Conservation (phyloP, 805 yeast species). For the Kodamaea kakaduensis region DNA sequence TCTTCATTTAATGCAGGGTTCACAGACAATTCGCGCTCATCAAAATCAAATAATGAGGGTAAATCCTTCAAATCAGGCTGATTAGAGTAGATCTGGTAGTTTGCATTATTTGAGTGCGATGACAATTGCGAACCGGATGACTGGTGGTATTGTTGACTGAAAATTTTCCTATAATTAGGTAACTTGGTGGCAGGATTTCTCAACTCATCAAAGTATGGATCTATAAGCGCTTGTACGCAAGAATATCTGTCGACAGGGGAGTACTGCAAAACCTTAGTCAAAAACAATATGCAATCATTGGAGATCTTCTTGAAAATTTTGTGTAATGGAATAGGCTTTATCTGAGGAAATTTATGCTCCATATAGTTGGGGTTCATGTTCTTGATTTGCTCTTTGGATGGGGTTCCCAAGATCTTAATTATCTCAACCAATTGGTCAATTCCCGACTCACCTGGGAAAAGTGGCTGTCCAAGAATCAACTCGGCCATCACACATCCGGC, state of each 20-base stretch:
- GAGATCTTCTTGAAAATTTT: slow-evolving; percentile 62
- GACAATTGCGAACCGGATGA: slow-evolving; percentile 16
- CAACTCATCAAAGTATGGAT: slow-evolving; percentile 54
- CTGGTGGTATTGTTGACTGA: slow-evolving; percentile 30
- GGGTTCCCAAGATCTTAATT: slow-evolving; percentile 93
- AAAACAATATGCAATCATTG: slow-evolving; percentile 50
- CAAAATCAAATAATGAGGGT: slow-evolving; percentile 52
- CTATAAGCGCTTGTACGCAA: slow-evolving; percentile 51
- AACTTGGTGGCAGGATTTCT: slow-evolving; percentile 34
- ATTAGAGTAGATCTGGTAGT: slow-evolving; percentile 34
- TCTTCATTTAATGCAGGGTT: slow-evolving; percentile 35
- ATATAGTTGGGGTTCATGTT: slow-evolving; percentile 96
- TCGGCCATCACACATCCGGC: slow-evolving; percentile 99
- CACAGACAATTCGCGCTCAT: slow-evolving; percentile 47
- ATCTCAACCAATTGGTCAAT: slow-evolving; percentile 96
- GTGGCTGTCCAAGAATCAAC: slow-evolving; percentile 88
- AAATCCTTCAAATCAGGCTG: slow-evolving; percentile 41
- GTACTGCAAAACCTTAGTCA: slow-evolving; percentile 58
- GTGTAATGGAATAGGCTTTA: slow-evolving; percentile 69
- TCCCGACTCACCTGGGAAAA: slow-evolving; percentile 97
- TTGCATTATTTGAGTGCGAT: slow-evolving; percentile 34
- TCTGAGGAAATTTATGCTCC: slow-evolving; percentile 93
- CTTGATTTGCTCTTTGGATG: slow-evolving; percentile 84
- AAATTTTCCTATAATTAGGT: slow-evolving; percentile 42
- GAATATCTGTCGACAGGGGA: slow-evolving; percentile 63